Evolutionary conservation across 306 rosid species (phyloP).

Genomic region (Begonia masoniana): DNA sequence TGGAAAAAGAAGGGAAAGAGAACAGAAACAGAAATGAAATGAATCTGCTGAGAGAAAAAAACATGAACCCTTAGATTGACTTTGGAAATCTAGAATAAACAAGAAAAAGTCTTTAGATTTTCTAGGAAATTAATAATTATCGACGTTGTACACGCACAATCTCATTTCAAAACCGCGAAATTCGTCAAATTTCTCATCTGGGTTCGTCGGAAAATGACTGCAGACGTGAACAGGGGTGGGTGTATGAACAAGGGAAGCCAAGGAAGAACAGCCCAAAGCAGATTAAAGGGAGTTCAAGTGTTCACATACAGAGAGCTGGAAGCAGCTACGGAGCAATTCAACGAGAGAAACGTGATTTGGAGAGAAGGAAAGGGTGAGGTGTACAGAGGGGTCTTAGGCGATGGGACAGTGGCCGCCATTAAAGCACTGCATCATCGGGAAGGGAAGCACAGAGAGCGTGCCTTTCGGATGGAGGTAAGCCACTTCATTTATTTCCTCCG

Average conservation of each 20-base stretch:
- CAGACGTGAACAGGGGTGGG: slow-evolving; percentile 83
- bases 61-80: too few species aligned
- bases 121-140: too few species aligned
- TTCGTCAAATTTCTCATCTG: too few species aligned
- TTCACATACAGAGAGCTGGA: slow-evolving; percentile 77
- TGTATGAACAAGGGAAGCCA: slow-evolving; percentile 44
- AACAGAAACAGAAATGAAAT: too few species aligned
- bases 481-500: slow-evolving; percentile 26
- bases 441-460: slow-evolving; percentile 92
- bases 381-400: slow-evolving; percentile 61
- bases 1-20: too few species aligned
- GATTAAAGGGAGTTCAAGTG: slow-evolving; percentile 64
- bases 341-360: slow-evolving; percentile 51
- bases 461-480: slow-evolving; percentile 80
- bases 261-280: slow-evolving; percentile 19
- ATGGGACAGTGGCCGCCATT: slow-evolving; percentile 76
- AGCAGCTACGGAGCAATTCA: slow-evolving; percentile 53
- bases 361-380: slow-evolving; percentile 56
- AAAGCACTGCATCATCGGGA: slow-evolving; percentile 40
- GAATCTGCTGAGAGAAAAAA: too few species aligned
- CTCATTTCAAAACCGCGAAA: too few species aligned
- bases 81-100: too few species aligned
- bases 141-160: too few species aligned
- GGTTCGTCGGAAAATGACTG: slow-evolving; percentile 1
- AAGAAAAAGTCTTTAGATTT: too few species aligned